Evolutionary conservation across 2,329 filamentous ascomycete genomes (phyloP), one percentile per base, ranked within the genome.

Genomic region (Penicillium sp.): DNA sequence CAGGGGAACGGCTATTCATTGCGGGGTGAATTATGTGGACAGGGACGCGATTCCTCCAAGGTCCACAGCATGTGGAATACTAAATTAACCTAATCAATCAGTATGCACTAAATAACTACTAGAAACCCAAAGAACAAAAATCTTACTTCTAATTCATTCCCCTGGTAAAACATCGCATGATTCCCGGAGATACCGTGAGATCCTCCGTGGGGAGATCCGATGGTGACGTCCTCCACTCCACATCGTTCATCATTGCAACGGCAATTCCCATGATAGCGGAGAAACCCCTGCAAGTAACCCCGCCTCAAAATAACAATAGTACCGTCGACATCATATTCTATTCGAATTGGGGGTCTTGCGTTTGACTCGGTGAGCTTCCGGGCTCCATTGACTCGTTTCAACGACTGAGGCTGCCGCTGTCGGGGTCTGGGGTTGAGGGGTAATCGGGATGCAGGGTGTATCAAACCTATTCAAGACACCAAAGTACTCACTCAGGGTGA

Each of bases 161-260:
- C 23, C 45, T 8, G 50, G 44, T 35, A 33, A 19, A 23, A 27
- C 33, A 48, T 53, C 14, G 45, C 55, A 46, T 48, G 35, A 53
- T 47, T 21, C 33, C 19, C 25, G 50, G 45, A 37, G 9, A 50
- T 58, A 44, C 26, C 25, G 9, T 47, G 42, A 39, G 29, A 47
- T 48, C 45, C 31, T 43, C 35, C 16, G 46, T 54, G 55, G 47
- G 43, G 55, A 26, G 51, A 44, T 39, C 39, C 50, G 50, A 53
- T 60, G 54, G 58, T 64, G 62, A 65, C 61, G 62, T 65, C 59
- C 52, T 62, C 59, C 57, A 64, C 53, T 64, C 55, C 46, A 35
- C 25, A 33, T 50, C 49, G 42, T 21, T 39, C 21, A 42, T 37
- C 21, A 50, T 43, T 6, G 16, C 44, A 45, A 14, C 16, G 25